phyloP scores from a whole-genome alignment of 78 protist species.

The Dictyostelium intermedium region DNA sequence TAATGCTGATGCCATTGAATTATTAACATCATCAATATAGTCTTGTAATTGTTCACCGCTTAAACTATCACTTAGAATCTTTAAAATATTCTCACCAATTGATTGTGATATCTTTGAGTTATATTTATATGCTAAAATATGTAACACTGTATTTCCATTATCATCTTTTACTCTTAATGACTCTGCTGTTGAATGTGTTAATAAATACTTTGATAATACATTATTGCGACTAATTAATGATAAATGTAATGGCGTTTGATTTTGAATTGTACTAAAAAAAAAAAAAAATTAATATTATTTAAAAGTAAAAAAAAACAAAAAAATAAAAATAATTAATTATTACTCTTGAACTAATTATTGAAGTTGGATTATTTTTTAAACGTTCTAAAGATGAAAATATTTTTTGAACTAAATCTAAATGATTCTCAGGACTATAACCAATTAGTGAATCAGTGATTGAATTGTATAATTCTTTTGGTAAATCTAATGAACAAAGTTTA shows the following conservation, averaged over 20 bases:
- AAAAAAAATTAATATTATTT: not conserved
- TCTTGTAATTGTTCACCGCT: constrained; percentile 22
- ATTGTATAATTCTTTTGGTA: not conserved
- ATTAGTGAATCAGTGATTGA: not conserved
- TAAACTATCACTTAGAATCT: not conserved
- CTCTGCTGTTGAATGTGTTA: constrained; percentile 25
- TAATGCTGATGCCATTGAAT: constrained; percentile 39
- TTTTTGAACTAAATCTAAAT: not conserved
- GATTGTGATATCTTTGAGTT: not conserved
- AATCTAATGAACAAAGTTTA: not conserved
- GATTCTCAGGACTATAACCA: not conserved
- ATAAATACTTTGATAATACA: not conserved
- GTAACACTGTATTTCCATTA: constrained; percentile 50
- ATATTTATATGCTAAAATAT: not conserved
- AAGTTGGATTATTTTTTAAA: not conserved
- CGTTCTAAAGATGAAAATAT: not conserved
- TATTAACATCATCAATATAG: constrained; percentile 51
- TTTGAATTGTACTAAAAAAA: not conserved
- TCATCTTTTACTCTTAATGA: constrained; percentile 16
- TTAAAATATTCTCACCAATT: constrained; percentile 9
- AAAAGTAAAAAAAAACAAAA: not conserved
- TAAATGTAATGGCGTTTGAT: constrained; percentile 58
- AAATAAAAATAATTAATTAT: not conserved
- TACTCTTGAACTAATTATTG: constrained; percentile 17
- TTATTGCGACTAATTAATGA: not conserved